phyloP scores from a whole-genome alignment of 2,329 filamentous ascomycete genomes.

The Trichophaea hybrida region DNA sequence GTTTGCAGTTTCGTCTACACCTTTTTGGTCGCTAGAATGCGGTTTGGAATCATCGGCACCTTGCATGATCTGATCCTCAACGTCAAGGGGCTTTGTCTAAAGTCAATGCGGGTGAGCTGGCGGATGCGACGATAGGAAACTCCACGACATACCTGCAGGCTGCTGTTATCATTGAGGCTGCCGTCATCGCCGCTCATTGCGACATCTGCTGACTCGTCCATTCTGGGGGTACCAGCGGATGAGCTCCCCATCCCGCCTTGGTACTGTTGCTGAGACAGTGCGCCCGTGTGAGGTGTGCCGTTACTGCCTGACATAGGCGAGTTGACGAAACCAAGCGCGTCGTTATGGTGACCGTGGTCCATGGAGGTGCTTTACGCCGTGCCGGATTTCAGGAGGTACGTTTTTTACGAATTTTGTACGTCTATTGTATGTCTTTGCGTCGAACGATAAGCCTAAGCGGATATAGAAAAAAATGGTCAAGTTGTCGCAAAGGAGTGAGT shows the following conservation, averaged over 20 bases:
- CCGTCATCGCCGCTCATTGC: slow-evolving; percentile 7
- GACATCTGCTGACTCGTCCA: slow-evolving; percentile 4
- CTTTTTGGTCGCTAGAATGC: neutral
- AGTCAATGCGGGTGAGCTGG: neutral
- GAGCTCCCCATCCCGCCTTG: neutral
- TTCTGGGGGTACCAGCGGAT: neutral
- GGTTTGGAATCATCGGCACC: neutral
- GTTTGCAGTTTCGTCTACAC: neutral
- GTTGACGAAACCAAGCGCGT: slow-evolving; percentile 17
- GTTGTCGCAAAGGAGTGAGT: neutral
- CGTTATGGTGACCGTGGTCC: slow-evolving; percentile 7
- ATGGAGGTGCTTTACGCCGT: neutral
- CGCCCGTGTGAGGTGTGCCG: neutral
- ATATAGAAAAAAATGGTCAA: neutral
- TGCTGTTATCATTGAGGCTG: neutral
- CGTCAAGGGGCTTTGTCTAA: neutral
- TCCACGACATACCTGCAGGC: neutral
- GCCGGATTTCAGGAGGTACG: neutral
- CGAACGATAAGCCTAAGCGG: neutral
- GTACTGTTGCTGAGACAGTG: neutral
- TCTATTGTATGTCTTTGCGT: neutral
- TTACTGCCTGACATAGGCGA: slow-evolving; percentile 18
- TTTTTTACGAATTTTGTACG: neutral
- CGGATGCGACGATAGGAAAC: neutral
- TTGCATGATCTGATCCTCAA: slow-evolving; percentile 7